A percentile compares a stretch with the other conserved stretches of the same genome.
Evolutionary conservation across 495 filamentous ascomycete genomes (phyloP).

Genomic region (Neurospora hispaniola): DNA sequence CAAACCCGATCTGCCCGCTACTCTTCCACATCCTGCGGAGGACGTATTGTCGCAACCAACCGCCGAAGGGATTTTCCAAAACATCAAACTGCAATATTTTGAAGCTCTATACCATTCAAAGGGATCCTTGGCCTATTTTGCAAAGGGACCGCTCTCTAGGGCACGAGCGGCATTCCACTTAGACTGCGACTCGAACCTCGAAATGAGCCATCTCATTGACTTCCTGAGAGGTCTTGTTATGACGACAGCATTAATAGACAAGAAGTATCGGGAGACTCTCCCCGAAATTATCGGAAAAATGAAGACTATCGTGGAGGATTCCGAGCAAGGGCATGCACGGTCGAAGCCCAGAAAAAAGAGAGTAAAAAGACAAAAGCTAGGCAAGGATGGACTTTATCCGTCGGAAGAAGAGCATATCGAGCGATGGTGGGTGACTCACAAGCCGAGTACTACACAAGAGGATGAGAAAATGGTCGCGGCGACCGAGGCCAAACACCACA

Average conservation of each 20-base stretch:
- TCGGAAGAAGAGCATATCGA: slow-evolving; percentile 63
- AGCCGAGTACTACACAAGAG: slow-evolving; percentile 22
- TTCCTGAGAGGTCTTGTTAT: slow-evolving; percentile 65
- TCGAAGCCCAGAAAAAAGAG: slow-evolving; percentile 46
- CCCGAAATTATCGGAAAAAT: slow-evolving; percentile 56
- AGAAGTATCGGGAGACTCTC: slow-evolving; percentile 74
- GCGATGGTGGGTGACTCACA: slow-evolving; percentile 64
- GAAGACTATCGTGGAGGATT: slow-evolving; percentile 42
- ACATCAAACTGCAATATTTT: slow-evolving; percentile 66
- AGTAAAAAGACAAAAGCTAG: slow-evolving; percentile 57
- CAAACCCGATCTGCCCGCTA: background rate
- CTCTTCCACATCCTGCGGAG: slow-evolving; percentile 3
- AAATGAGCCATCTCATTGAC: slow-evolving; percentile 47
- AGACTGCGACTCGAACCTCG: slow-evolving; percentile 40
- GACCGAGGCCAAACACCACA: slow-evolving; percentile 42
- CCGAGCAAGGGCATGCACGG: slow-evolving; percentile 43
- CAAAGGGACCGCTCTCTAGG: slow-evolving; percentile 88
- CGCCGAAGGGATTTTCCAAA: slow-evolving; percentile 54
- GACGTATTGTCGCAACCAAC: slow-evolving; percentile 35
- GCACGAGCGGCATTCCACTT: slow-evolving; percentile 67
- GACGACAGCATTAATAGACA: slow-evolving; percentile 65
- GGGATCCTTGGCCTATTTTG: slow-evolving; percentile 91
- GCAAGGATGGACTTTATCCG: slow-evolving; percentile 68
- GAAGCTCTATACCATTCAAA: slow-evolving; percentile 88
- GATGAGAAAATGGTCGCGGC: slow-evolving; percentile 26